phyloP scores from a whole-genome alignment of 306 rosid species.

The Leucaena leucocephala region DNA sequence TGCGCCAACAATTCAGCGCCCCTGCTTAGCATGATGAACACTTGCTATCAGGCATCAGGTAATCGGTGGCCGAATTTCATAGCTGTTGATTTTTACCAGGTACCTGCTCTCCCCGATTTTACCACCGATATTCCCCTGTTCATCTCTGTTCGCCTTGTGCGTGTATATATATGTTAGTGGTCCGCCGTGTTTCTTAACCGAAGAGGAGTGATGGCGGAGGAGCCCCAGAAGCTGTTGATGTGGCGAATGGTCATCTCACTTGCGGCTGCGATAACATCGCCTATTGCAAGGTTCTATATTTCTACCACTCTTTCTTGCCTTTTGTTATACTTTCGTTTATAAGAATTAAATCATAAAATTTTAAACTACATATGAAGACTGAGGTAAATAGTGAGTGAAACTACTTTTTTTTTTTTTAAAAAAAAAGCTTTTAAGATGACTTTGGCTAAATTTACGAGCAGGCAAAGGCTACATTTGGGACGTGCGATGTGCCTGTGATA shows the following conservation, averaged over 20 bases:
- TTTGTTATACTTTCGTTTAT: too few species aligned
- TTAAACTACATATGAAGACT: too few species aligned
- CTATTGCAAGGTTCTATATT: slow-evolving; percentile 65
- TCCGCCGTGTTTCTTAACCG: neutral
- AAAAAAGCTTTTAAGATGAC: neutral
- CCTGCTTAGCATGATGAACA: slow-evolving; percentile 36
- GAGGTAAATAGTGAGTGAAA: too few species aligned
- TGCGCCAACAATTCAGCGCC: slow-evolving; percentile 64
- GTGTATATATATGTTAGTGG: neutral
- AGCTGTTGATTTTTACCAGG: slow-evolving; percentile 73
- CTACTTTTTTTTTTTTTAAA: too few species aligned
- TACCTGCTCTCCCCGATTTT: neutral
- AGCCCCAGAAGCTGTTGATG: slow-evolving; percentile 69
- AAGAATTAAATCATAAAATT: too few species aligned
- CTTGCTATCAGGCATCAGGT: slow-evolving; percentile 57
- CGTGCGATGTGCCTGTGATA: slow-evolving; percentile 77
- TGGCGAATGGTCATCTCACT: slow-evolving; percentile 67
- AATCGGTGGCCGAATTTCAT: slow-evolving; percentile 76
- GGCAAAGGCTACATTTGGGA: slow-evolving; percentile 67
- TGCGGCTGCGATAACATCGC: slow-evolving; percentile 73
- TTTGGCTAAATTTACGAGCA: slow-evolving; percentile 28
- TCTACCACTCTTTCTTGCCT: neutral
- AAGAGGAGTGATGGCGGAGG: slow-evolving; percentile 79
- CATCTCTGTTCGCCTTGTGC: neutral
- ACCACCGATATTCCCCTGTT: neutral